These are phyloP conservation scores for Bruguiera parviflora DNA, from an alignment of 345 rosid species.

Conservation along the genomic window DNA sequence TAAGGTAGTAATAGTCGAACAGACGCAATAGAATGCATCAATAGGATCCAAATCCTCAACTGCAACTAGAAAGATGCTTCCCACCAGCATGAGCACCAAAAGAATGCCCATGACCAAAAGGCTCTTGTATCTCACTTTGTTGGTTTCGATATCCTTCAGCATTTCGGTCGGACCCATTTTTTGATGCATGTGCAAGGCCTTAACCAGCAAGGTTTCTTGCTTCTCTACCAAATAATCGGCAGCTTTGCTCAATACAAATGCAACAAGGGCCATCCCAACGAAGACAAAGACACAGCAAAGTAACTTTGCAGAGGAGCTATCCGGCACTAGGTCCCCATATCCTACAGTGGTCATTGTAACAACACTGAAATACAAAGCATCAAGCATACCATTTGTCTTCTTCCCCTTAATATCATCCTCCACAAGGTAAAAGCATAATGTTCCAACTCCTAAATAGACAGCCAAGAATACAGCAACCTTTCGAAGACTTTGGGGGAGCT, in stretches of 20 bases:
- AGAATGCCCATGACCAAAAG: slow-evolving; percentile 36
- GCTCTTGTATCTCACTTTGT: slow-evolving; percentile 55
- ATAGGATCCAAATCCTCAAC: slow-evolving; percentile 45
- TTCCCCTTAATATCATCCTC: slow-evolving; percentile 56
- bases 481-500: slow-evolving; percentile 44
- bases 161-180: slow-evolving; percentile 41
- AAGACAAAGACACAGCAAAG: slow-evolving; percentile 80
- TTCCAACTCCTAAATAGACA: slow-evolving; percentile 53
- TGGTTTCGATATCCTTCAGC: slow-evolving; percentile 51
- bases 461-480: slow-evolving; percentile 42
- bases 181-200: slow-evolving; percentile 48
- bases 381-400: slow-evolving; percentile 59
- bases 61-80: slow-evolving; percentile 38
- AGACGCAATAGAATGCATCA: slow-evolving; percentile 78
- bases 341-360: slow-evolving; percentile 97
- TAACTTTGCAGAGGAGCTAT: slow-evolving; percentile 45
- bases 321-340: slow-evolving; percentile 91
- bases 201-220: slow-evolving; percentile 71
- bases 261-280: slow-evolving; percentile 66
- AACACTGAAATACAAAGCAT: slow-evolving; percentile 68
- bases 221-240: slow-evolving; percentile 81
- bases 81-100: slow-evolving; percentile 41
- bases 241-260: slow-evolving; percentile 60
- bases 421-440: slow-evolving; percentile 50
- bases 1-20: slow-evolving; percentile 74